Base-by-base conservation (phyloP, 169 alveolate genomes). In the Cryptosporidium tyzzeri region DNA sequence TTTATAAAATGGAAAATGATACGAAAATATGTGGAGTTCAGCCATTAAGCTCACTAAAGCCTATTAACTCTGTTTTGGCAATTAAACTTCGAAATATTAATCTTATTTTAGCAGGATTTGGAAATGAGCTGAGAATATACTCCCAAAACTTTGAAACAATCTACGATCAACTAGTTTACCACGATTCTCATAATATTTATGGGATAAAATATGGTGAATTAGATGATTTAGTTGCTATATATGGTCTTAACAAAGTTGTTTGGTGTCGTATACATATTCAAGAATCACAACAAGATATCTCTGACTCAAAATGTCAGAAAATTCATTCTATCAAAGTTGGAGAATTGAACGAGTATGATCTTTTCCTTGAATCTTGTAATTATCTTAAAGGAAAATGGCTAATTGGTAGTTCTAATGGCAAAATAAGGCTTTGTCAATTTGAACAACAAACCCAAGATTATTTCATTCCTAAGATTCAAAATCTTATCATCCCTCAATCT, bases 91-190 rank as follows among this genome's bases (percentile, higher is more conserved):
- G 26, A 2, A 41, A 39, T 65, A 29, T 31, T 23, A 41, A 59
- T 12, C n/a, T 80, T 18, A 23, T 80, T 41, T 21, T 80, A 14
- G 59, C 39, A 44, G 89, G 89, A 14, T 80, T 45, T 41, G 89
- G 89, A 44, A 80, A 80, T 59, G 89, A 80, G 62, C 69, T 80
- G 23, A 59, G 89, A 21, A 39, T 80, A 29, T 80, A 80, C 44
- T 62, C 73, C 12, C 67, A 62, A 3, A 41, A 62, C 45, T 80
- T 80, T 16, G 41, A 23, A 21, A 23, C 18, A 33, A n/a, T 80
- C 12, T 53, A 65, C 62, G 45, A 35, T 65, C 35, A 48, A 14
- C 16, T 61, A 8, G 4, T 61, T n/a, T 80, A 80, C 70, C 89
- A 80, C 21, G 75, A 61, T 14, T 59, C 75, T 39, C 89, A 80